phyloP scores from a whole-genome alignment of 1,139 yeast species.

The Lodderomyces jiufengensis region DNA sequence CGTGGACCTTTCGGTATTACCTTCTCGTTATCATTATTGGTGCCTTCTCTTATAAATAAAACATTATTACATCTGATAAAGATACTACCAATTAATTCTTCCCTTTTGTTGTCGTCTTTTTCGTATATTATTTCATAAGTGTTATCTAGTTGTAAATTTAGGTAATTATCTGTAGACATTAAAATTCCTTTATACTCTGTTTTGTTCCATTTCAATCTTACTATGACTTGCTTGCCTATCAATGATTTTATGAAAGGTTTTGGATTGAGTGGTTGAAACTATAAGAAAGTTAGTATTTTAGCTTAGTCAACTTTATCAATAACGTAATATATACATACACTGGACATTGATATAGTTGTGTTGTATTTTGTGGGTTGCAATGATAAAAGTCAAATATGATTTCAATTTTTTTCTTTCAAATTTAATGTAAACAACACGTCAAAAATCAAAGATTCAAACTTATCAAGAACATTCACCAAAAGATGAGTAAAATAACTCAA shows the following conservation, averaged over 20 bases:
- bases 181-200: constrained; percentile 88
- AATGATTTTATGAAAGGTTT: constrained; percentile 83
- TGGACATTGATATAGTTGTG: constrained; percentile 8
- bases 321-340: constrained; percentile 5
- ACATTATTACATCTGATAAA: constrained; percentile 85
- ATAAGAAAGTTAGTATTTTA: constrained; percentile 4
- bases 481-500: constrained; percentile 22
- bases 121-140: constrained; percentile 62
- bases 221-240: constrained; percentile 66
- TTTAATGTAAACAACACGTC: neutral
- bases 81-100: constrained; percentile 72
- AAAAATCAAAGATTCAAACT: neutral
- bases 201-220: constrained; percentile 87
- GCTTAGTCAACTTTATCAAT: neutral
- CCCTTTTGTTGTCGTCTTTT: constrained; percentile 29
- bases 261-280: constrained; percentile 81
- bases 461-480: constrained; percentile 1
- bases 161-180: constrained; percentile 83
- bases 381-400: no score
- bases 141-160: constrained; percentile 77
- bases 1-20: constrained; percentile 3
- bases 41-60: constrained; percentile 52
- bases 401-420: constrained; percentile 1
- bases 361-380: no score
- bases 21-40: constrained; percentile 1